phyloP scores from a whole-genome alignment of 1,284 basidiomycete genomes.

The Trametes sp. region DNA sequence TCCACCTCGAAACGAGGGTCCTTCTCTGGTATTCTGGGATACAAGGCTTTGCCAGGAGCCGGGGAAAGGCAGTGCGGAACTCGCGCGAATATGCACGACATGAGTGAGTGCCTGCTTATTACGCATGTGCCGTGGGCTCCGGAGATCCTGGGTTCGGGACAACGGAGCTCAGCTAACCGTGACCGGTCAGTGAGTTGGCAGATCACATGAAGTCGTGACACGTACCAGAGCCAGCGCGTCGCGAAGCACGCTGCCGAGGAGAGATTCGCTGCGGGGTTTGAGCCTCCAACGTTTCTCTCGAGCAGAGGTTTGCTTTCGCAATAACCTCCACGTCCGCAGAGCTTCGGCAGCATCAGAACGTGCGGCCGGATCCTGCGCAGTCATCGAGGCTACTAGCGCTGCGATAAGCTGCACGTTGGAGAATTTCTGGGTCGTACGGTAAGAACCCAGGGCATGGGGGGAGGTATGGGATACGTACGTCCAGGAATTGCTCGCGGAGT shows the following conservation, averaged over 20 bases:
- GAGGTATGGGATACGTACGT: neutral
- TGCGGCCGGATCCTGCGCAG: neutral
- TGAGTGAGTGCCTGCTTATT: too few species aligned
- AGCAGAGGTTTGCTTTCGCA: neutral
- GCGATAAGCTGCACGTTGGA: neutral
- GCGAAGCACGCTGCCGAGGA: neutral
- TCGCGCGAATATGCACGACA: too few species aligned
- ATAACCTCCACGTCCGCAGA: neutral
- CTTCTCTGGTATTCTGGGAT: too few species aligned
- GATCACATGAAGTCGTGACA: too few species aligned
- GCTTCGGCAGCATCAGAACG: neutral
- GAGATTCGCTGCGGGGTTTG: neutral
- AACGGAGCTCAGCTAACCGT: too few species aligned
- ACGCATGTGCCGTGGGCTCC: too few species aligned
- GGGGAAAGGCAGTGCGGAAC: too few species aligned
- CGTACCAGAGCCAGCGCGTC: neutral
- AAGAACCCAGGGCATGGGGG: neutral
- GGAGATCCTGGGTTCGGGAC: too few species aligned
- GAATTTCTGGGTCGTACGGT: neutral
- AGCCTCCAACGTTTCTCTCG: neutral
- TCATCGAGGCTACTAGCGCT: neutral
- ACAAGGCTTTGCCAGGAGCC: too few species aligned
- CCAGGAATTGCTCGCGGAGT: slow-evolving; percentile 3
- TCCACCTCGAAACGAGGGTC: too few species aligned
- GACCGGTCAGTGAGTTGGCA: too few species aligned